Base-by-base conservation (phyloP, 176 grass and related monocot genomes). In the Aegilops tauschii region DNA sequence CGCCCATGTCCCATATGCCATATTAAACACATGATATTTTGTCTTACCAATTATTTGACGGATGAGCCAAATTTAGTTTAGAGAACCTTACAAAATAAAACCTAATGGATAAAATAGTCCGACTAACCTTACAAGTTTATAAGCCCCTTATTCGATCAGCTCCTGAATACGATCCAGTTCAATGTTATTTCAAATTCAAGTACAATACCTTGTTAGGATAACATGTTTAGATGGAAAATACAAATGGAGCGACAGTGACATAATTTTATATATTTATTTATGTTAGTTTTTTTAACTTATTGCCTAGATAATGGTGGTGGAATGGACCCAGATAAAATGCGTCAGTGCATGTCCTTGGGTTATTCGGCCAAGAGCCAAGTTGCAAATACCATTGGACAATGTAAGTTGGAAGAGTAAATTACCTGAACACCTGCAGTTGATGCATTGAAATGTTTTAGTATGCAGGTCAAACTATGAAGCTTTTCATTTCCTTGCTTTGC, bases 261-360 rank as follows among this genome's bases (percentile, higher is more conserved):
- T 10, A 70, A 69, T 52, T 76, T 69, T 12, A 39, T 16, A 34
- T 61, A 62, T 56, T 35, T 45, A 88, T 78, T 35, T 35, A 88
- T 78, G 27, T 65, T 88, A 45, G 23, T 61, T 39, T 18, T 82
- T 21, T 39, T 83, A 36, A 80, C 31, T 66, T 83, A 29, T 39
- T 76, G 2, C 54, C 72, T 71, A 99, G 97, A 99, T 93, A 87
- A 96, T 82, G 97, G 97, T 73, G 92, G 97, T 68, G 94, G 97
- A 52, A 99, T 99, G 97, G 87, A 93, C 72, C 94, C 94, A 28
- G 92, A 99, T 73, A 99, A 99, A 90, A 90, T 99, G 97, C 85
- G 97, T n/a, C 92, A 99, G 61, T 99, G 97, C 92, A 94, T 99
- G 92, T 99, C 97, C 68, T 91, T 99, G 73, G 97, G 94, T 67